Percentiles rank a stretch among this genome's conserved stretches.
phyloP scores from a whole-genome alignment of 768 basidiomycete species.

The Lactifluus subvellereus region DNA sequence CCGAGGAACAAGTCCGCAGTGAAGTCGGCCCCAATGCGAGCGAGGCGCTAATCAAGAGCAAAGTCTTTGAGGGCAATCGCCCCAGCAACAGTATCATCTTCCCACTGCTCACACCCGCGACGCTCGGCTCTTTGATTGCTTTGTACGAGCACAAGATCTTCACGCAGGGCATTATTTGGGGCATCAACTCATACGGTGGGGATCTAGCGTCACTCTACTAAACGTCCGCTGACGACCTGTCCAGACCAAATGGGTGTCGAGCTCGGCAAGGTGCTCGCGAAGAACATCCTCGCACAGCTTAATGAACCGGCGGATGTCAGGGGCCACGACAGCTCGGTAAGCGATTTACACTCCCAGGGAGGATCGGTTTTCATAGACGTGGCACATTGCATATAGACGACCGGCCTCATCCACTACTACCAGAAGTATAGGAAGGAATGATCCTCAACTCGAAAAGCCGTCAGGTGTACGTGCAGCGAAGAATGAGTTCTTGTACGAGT shows the following conservation, averaged over 20 bases:
- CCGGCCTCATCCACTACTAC: conserved; percentile 95
- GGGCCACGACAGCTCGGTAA: conserved; percentile 82
- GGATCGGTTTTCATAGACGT: background rate
- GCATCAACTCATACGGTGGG: conserved; percentile 95
- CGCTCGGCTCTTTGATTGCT: conserved; percentile 83
- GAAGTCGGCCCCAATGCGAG: conserved; percentile 66
- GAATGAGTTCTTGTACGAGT: background rate
- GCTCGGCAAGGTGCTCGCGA: conserved; percentile 94
- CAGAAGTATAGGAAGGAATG: conserved; percentile 81
- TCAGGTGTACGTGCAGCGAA: background rate
- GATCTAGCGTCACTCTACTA: background rate
- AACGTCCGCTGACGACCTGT: background rate
- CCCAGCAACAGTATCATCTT: conserved; percentile 97
- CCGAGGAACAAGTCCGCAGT: conserved; percentile 73
- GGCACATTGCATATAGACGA: conserved; percentile 51
- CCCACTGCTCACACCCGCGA: conserved; percentile 85
- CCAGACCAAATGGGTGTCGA: conserved; percentile 99
- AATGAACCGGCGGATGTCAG: conserved; percentile 69
- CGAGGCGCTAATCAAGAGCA: conserved; percentile 87
- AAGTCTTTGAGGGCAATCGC: conserved; percentile 96
- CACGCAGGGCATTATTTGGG: conserved; percentile 95
- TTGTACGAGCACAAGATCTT: conserved; percentile 99
- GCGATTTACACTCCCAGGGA: conserved; percentile 14
- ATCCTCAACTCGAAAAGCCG: conserved; percentile 11
- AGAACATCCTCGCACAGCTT: conserved; percentile 89